These are phyloP conservation scores for Suhomyces panamericanus DNA, from an alignment of 1,139 yeast genomes.

Conservation along the genomic window DNA sequence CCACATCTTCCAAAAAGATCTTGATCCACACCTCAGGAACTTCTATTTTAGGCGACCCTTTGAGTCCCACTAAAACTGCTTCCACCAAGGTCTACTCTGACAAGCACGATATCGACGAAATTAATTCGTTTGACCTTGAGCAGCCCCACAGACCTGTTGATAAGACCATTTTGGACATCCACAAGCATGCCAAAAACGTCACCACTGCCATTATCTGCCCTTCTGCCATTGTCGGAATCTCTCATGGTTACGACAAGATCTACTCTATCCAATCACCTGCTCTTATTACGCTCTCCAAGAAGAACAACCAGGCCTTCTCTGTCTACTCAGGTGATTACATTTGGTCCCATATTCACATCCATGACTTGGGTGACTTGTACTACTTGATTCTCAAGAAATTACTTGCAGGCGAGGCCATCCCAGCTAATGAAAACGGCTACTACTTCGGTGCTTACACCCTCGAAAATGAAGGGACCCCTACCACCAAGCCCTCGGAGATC, in stretches of 20 bases:
- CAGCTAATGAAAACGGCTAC: slow-evolving; percentile 37
- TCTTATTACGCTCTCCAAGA: slow-evolving; percentile 23
- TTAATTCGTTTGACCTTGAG: slow-evolving; percentile 27
- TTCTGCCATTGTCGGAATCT: slow-evolving; percentile 26
- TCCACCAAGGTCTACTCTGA: slow-evolving; percentile 32
- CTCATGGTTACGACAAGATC: slow-evolving; percentile 34
- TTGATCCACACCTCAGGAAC: slow-evolving; percentile 45
- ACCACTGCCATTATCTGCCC: slow-evolving; percentile 28
- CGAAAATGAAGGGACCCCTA: slow-evolving; percentile 18
- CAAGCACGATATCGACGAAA: slow-evolving; percentile 28
- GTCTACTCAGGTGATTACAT: slow-evolving; percentile 34
- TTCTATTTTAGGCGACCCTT: slow-evolving; percentile 30
- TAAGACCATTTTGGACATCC: slow-evolving; percentile 30
- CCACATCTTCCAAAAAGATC: slow-evolving; percentile 18
- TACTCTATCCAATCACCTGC: slow-evolving; percentile 37
- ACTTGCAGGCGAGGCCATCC: slow-evolving; percentile 22
- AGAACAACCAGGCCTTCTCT: slow-evolving; percentile 28
- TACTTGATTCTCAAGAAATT: slow-evolving; percentile 24
- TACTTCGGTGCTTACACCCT: slow-evolving; percentile 33
- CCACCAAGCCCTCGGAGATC: slow-evolving; percentile 20
- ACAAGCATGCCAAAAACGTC: slow-evolving; percentile 20
- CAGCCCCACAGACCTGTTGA: slow-evolving; percentile 44
- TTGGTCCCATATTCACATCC: slow-evolving; percentile 41
- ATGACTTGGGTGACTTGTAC: slow-evolving; percentile 38
- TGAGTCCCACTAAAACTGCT: slow-evolving; percentile 22